Base-by-base conservation (phyloP, 2,329 filamentous ascomycete species). In the Xylaria sp. region DNA sequence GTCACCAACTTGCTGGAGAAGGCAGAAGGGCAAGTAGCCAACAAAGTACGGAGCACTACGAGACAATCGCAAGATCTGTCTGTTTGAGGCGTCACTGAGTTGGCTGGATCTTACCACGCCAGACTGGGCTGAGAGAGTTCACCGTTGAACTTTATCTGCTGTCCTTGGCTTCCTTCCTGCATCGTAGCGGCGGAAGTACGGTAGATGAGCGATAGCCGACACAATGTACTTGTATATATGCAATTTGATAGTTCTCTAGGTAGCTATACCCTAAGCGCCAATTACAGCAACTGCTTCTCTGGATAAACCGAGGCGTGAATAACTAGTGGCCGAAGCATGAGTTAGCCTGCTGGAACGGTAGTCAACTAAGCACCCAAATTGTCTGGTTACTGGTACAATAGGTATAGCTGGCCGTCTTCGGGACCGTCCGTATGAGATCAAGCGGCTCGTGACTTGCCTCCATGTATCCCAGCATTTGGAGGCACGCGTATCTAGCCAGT, bases 371-470 rank as follows among this genome's bases (percentile, higher is more conserved):
- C 28, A 63, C 20, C 23, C 20, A 38, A 15, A 17, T 38, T 48
- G 28, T 20, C 28, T 49, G 10, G 20, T 23, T 56, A 56, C 36
- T 23, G 56, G 36, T 63, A n/a, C 56, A 54, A 17, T 23, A n/a
- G 44, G 38, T n/a, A 59, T 23, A 56, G 51, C 40, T 60, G 54
- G 59, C 59, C 59, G 38, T 62, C 20, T 33, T 49, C 53, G 63
- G 63, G 63, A 65, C 66, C 53, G 59, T 68, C 63, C 53, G n/a
- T 46, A 62, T 28, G 44, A 42, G n/a, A 40, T 42, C 58, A 48
- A 56, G 59, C 44, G 53, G 60, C 36, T 54, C 33, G 63, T 46
- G 40, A 42, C 53, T 63, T 51, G 62, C 31, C 63, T 59, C 49
- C 31, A 54, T 48, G 38, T 48, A 49, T 31, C 63, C 63, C 51